Conservation (phyloP, 352 stramenopile species). For the Phytophthora capsici region DNA sequence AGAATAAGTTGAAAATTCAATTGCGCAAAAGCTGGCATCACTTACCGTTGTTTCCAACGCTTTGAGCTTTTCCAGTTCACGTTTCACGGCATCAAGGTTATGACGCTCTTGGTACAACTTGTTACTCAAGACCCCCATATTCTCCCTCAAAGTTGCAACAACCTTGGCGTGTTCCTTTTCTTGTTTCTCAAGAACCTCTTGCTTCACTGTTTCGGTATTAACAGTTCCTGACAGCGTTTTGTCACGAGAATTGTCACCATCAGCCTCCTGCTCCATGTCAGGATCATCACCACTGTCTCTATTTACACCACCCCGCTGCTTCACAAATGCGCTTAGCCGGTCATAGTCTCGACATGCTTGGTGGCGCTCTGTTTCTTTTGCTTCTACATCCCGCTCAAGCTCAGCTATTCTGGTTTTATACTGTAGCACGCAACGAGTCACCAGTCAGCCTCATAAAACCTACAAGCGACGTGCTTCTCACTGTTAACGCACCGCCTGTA, state of each 20-base stretch:
- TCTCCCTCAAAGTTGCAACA: slow-evolving; percentile 45
- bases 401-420: slow-evolving; percentile 62
- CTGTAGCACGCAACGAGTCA: slow-evolving; percentile 38
- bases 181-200: slow-evolving; percentile 42
- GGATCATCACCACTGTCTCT: slow-evolving; percentile 9
- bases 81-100: slow-evolving; percentile 49
- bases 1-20: slow-evolving; percentile 13
- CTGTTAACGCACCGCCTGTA: slow-evolving; percentile 58
- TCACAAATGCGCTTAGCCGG: slow-evolving; percentile 64
- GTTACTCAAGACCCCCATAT: slow-evolving; percentile 42
- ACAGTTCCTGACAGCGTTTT: slow-evolving; percentile 12
- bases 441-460: slow-evolving; percentile 16
- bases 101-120: slow-evolving; percentile 64
- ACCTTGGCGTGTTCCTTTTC: slow-evolving; percentile 42
- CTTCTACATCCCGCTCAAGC: slow-evolving; percentile 70
- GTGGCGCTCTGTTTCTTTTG: slow-evolving; percentile 83
- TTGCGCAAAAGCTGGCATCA: neutral
- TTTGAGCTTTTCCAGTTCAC: slow-evolving; percentile 67
- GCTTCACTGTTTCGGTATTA: slow-evolving; percentile 24
- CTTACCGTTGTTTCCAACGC: slow-evolving; percentile 65
- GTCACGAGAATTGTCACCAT: slow-evolving; percentile 27
- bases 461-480: neutral
- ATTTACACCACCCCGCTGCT: slow-evolving; percentile 39
- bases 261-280: slow-evolving; percentile 29
- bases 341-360: slow-evolving; percentile 79